Base-by-base conservation (phyloP, 768 basidiomycete species). In the Agaricus subrufescens region DNA sequence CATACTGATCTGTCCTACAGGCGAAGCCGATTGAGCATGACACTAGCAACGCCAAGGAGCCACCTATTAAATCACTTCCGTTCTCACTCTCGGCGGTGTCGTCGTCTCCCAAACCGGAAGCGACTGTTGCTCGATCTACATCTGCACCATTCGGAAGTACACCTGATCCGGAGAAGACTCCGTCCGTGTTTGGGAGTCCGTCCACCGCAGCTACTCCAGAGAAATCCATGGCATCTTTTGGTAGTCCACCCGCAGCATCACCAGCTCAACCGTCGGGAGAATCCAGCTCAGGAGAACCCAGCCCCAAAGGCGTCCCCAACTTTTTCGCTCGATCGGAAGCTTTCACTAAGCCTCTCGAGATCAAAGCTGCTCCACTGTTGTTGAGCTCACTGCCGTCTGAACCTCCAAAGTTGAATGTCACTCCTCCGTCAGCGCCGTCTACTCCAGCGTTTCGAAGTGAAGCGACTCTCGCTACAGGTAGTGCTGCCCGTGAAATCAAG, bases 271-370 rank as follows among this genome's bases (percentile, higher is more conserved):
- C 50, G 38, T 29, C 27, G 40, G 55, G 46, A n/a, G 58, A 40
- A 1, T 5, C 37, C n/a, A 52, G 54, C 12, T 39, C 34, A 38
- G 53, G 64, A 23, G 62, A 65, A 4, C 65, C 71, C 4, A 65
- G 86, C 37, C 86, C 86, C 7, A 81, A 87, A 4, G 66, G 72
- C 4, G 65, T 86, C 37, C 86, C 86, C 7, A 81, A 87, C 66
- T 87, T 89, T 67, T 89, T 89, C 56, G 74, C 80, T 27, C 76
- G 62, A 34, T 83, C 85, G 0, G 70, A 79, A 23, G 58, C 74
- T 23, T 68, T 82, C 55, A 64, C 75, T 14, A 80, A 78, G 59
- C 68, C 75, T 48, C 59, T 71, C 19, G 68, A 69, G 27, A 50
- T 69, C 2, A 49, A 65, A 34, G 50, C 68, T n/a, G 52, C 71